Evolutionary conservation across 2,329 filamentous ascomycete genomes (phyloP), one percentile per base, ranked within the genome.

Genomic region (Myriosclerotinia scirpicola): DNA sequence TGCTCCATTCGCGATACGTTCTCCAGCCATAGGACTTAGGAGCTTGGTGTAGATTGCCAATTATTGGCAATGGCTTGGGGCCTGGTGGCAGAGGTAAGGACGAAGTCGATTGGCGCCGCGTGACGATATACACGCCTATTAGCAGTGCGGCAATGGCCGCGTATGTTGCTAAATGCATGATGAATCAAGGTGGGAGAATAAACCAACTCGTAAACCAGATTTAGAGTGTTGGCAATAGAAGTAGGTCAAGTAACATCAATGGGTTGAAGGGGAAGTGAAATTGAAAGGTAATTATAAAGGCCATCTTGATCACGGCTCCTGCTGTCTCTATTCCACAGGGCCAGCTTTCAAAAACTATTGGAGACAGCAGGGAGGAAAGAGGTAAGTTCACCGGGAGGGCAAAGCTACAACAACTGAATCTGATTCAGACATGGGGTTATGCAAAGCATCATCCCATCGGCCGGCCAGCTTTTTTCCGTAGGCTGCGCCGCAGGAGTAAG

Each of bases 31-130:
- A 26, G n/a, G 38, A 46, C 40, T 46, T 46, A 30, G 55, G 55
- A 42, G 55, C 55, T 59, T 59, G 55, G 22, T 59, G 55, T 12
- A 46, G 4, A 46, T 59, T 59, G 36, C 55, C 55, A 59, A 59
- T 59, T 46, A 59, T 26, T 22, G 55, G 55, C 38, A 59, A 59
- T 59, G 55, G 55, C 38, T 59, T 59, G 40, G 55, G 40, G 55
- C 38, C 55, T 14, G 55, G 55, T 46, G 55, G 55, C 14, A 59
- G 40, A 46, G 55, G 55, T 14, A 59, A 59, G n/a, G 40, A 44
- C n/a, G n/a, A 59, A 26, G 26, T 59, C 46, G 55, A 46, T 59
- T 34, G 30, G 55, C 55, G 40, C 40, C 55, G 55, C 40, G 40
- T 59, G 40, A 59, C 7, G 46, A 59, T 46, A 46, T 59, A 59